A percentile compares a stretch with the other conserved stretches of the same genome.
phyloP scores from a whole-genome alignment of 768 basidiomycete genomes.

The Lepiota subincarnata region DNA sequence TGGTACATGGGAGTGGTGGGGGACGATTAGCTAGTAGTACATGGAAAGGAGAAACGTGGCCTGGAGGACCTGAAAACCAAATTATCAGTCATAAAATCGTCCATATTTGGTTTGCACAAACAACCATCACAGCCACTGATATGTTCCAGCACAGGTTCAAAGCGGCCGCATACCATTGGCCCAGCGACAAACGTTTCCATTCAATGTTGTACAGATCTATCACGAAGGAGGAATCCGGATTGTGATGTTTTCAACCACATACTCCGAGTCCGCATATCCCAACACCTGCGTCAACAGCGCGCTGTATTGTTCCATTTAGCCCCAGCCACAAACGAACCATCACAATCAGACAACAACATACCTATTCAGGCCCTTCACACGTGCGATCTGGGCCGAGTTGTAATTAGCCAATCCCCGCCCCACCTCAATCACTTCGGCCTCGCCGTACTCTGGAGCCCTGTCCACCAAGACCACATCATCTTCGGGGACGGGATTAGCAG shows the following conservation, averaged over 20 bases:
- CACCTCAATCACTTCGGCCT: conserved; percentile 77
- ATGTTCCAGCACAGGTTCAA: conserved; percentile 11
- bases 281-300: conserved; percentile 74
- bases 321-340: conserved; percentile 6
- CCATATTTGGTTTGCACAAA: conserved; percentile 34
- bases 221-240: conserved; percentile 52
- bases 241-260: conserved; percentile 94
- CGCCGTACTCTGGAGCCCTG: conserved; percentile 28
- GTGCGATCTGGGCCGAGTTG: conserved; percentile 86
- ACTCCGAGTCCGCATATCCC: conserved; percentile 94
- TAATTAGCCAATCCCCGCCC: conserved; percentile 95
- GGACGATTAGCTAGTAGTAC: conserved; percentile 33
- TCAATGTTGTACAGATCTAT: conserved; percentile 10
- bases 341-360: conserved; percentile 29
- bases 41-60: conserved; percentile 22
- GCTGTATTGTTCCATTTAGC: conserved; percentile 37
- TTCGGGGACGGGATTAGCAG: conserved; percentile 15
- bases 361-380: conserved; percentile 91
- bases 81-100: conserved; percentile 14
- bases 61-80: conserved; percentile 20
- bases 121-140: conserved; percentile 43
- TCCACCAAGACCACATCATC: conserved; percentile 20
- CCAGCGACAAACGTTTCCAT: conserved; percentile 6
- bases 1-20: conserved; percentile 52
- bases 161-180: conserved; percentile 4